Evolutionary conservation across 2,329 filamentous ascomycete genomes (phyloP), one percentile per base, ranked within the genome.

Genomic region (Aspergillus cejpii): DNA sequence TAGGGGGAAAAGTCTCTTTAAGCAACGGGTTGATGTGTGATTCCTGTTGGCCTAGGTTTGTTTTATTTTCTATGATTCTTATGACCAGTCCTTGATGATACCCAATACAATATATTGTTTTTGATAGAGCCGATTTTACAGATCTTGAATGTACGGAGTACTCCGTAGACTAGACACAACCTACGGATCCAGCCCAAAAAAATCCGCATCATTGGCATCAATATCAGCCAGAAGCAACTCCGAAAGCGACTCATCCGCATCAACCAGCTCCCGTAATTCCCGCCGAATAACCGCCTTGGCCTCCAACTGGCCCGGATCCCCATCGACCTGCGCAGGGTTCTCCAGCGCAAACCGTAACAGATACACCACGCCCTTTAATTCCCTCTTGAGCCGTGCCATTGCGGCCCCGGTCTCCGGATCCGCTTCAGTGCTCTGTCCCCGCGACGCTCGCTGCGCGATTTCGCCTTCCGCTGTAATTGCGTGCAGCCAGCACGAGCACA

Each of bases 1-100:
- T 61, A 79, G 83, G 50, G 91, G 91, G 14, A 97, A 96, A 73
- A 95, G 88, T 58, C 77, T 97, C 59, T 97, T 97, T 66, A 97
- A 97, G 69, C 90, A 96, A 74, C 80, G 83, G 37, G 74, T 76
- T 52, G 74, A 76, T 59, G 34, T 60, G 11, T 70, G 51, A 61
- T 47, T 14, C 21, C 20, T 19, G 11, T 45, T 29, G 10, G 15
- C 37, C 31, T 15, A 37, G 12, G 24, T 39, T 26, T 45, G 3
- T 41, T 44, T 31, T 4, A 1, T 11, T 6, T 7, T 34, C 15
- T 34, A 34, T 34, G 31, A 36, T 24, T 28, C n/a, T 45, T 29
- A 44, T 38, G 29, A 33, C 28, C 29, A 23, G 6, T 38, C 4
- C 12, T 33, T 6, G 24, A 44, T 24, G 40, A 42, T 36, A 34